Base-by-base conservation (phyloP, 73 alveolate genomes). In the Durusdinium trenchii region DNA sequence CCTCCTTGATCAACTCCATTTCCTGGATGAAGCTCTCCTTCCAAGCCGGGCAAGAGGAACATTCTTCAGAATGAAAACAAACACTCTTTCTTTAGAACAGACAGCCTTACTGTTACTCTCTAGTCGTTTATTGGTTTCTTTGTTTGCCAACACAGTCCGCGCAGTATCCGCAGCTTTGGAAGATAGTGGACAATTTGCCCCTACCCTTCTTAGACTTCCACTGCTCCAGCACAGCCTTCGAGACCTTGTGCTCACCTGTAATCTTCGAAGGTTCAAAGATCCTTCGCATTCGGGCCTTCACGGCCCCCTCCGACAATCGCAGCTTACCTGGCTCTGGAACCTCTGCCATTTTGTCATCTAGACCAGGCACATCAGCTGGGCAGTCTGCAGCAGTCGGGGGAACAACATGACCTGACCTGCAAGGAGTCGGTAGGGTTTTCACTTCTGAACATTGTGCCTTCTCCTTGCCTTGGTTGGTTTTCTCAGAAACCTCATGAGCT, bases 1-100 rank as follows among this genome's bases (percentile, higher is more conserved):
- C 87, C 61, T 40, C 61, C 16, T 45, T 40, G 54, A 78, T 36
- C 40, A 78, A 10, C 61, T 78, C 87, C 42, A 57, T 43, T 78
- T 78, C 87, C 61, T 78, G 54, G 40, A 43, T 40, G 62, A 78
- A 78, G 61, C 62, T 43, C 54, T 78, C 87, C 87, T 78, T n/a
- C 85, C n/a, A n/a, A 51, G 85, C n/a, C 32, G 85, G 32, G n/a
- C n/a, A n/a, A n/a, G 85, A 51, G 85, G 23, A 36, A 38, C 10
- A n/a, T 51, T 35, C 51, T 73, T 38, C n/a, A 14, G 42, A 73
- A 40, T 26, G n/a, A 2, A n/a, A n/a, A n/a, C n/a, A n/a, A n/a
- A n/a, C n/a, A n/a, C n/a, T n/a, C n/a, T n/a, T n/a, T n/a, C n/a
- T n/a, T n/a, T n/a, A n/a, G n/a, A n/a, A n/a, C n/a, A n/a, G n/a